Evolutionary conservation across 1,284 basidiomycete species (phyloP), one percentile per base, ranked within the genome.

Genomic region (Tilletia walkeri): DNA sequence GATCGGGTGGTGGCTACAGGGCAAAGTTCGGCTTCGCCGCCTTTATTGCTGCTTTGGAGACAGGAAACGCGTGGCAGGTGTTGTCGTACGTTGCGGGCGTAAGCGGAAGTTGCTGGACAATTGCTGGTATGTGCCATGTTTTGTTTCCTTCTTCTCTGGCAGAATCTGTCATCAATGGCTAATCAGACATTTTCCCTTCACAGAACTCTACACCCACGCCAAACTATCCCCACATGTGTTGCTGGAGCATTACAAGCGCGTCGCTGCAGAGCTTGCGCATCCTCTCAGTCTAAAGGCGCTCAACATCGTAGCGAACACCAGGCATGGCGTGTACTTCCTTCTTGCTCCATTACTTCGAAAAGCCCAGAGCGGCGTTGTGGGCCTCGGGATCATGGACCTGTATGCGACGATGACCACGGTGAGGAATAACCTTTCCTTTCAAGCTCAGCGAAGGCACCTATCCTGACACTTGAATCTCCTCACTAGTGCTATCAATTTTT

Each of bases 1-100:
- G 82, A n/a, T 79, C 76, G 1, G 83, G 83, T 10, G 83, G 83
- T n/a, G 83, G 83, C 24, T 83, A 82, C 53, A 74, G 83, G 12
- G 83, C 83, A 39, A 82, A 75, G 73, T 82, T 76, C 49, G 77
- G 75, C 36, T 80, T 76, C 63, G 72, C 77, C 4, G 79, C 75
- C 20, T 76, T 77, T 47, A 72, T 82, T 53, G 74, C 77, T 2
- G 81, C 78, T 2, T 71, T 82, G 12, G 76, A 81, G 66, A 73
- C 75, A 18, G 71, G 75, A 16, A 75, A 74, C 4, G 69, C 83
- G 38, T 84, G 82, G 82, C 75, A 80, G 68, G 72, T 79, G 69
- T 68, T 77, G 18, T 75, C 76, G 3, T 84, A 82, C 76, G 73
- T 70, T 2, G 80, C 76, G 0, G 83, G 82, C 2, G 84, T 84